Evolutionary conservation across 2,329 filamentous ascomycete species (phyloP).

Genomic region (Chrysoporthe deuterocubensis): DNA sequence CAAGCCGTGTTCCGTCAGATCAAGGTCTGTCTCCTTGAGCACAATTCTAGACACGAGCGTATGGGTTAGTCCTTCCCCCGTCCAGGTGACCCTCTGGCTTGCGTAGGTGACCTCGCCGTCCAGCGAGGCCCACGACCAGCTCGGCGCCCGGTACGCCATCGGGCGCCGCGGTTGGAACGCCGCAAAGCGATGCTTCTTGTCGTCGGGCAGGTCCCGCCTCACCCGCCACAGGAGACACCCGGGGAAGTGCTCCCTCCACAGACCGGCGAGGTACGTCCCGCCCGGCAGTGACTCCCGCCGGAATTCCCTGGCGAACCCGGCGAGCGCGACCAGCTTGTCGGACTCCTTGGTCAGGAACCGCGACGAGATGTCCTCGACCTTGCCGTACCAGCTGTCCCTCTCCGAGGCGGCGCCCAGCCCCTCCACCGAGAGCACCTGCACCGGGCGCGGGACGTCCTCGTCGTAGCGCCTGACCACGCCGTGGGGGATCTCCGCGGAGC

Average conservation of each 20-base stretch:
- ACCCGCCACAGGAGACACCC: constrained; percentile 15
- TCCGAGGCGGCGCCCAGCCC: not conserved
- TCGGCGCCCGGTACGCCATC: constrained; percentile 5
- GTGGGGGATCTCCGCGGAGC: constrained; percentile 12
- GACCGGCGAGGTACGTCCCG: constrained; percentile 6
- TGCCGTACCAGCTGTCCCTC: constrained; percentile 15
- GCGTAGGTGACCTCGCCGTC: constrained; percentile 12
- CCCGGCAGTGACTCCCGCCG: not conserved
- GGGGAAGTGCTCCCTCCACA: constrained; percentile 20
- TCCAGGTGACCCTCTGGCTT: not conserved
- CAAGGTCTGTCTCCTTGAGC: not conserved
- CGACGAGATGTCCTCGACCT: constrained; percentile 15
- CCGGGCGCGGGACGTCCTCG: not conserved
- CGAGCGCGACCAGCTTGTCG: constrained; percentile 17
- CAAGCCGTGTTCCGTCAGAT: not conserved
- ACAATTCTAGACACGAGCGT: not conserved
- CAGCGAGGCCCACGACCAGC: constrained; percentile 22
- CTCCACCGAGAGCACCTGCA: not conserved
- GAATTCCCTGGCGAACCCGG: constrained; percentile 5
- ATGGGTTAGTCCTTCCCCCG: not conserved
- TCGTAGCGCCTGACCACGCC: not conserved
- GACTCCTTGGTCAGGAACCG: constrained; percentile 17
- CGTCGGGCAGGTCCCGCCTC: not conserved
- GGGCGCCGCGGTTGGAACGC: constrained; percentile 8
- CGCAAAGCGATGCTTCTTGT: not conserved